Evolutionary conservation across 2,329 filamentous ascomycete species (phyloP), one percentile per base, ranked within the genome.

Genomic region (Drechslera avenae): DNA sequence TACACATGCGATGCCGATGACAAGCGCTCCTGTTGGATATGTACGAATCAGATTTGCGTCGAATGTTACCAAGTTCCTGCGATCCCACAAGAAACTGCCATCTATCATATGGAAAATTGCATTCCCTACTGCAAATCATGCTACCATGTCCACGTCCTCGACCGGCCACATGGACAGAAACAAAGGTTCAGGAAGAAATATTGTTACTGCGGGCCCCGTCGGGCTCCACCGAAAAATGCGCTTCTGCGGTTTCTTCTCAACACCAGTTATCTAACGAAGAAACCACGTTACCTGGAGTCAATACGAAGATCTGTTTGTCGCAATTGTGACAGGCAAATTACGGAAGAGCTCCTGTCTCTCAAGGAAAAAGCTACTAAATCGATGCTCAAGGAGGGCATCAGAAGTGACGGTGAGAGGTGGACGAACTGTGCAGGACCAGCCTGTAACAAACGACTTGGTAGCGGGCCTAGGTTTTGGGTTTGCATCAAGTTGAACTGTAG

Each of bases 381-480:
- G 6, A 57, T 66, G 42, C 41, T 69, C 45, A 49, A 39, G 50
- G 30, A 30, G 33, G 60, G 53, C 9, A 9, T 35, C 14, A 41
- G 49, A n/a, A 28, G 31, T 5, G 8, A 47, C 7, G 58, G 59
- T 12, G 12, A 48, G 8, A 21, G 34, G 40, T 58, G 46, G 50
- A 40, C 18, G 8, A 58, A 3, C 4, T 68, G 64, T 50, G 39
- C 30, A 8, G 23, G 28, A 18, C 3, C 5, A 5, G 46, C 34
- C 13, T 66, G 64, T 43, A 21, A n/a, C 8, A 55, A 31, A 21
- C 19, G 4, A 0, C 35, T 68, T 3, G 57, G 50, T 1, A 44
- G 35, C 2, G 64, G 63, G 3, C 60, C 61, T 1, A 58, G 60
- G 33, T 69, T 62, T 58, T 68, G 66, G 66, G 52, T 69, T 16